Conservation (phyloP, 495 filamentous ascomycete genomes). For the Penicillium subrubescens region DNA sequence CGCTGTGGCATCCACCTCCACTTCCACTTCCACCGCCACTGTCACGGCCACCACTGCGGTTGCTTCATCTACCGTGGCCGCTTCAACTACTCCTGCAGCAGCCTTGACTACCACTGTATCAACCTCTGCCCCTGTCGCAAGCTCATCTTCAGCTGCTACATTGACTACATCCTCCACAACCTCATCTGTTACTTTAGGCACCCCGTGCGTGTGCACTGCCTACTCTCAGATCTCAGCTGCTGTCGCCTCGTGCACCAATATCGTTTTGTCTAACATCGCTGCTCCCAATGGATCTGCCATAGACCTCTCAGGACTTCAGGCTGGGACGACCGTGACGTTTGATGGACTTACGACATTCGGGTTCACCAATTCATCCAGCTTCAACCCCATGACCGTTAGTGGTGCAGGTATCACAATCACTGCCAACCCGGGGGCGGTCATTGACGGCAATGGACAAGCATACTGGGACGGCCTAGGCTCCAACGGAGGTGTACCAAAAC, state of each 20-base stretch:
- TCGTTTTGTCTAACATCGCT: slow-evolving; percentile 2
- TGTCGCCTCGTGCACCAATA: not conserved
- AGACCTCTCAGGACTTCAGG: not conserved
- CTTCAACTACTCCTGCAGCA: not conserved
- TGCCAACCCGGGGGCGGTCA: not conserved
- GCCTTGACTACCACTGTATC: not conserved
- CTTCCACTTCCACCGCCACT: not conserved
- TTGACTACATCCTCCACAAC: not conserved
- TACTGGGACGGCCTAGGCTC: slow-evolving; percentile 1
- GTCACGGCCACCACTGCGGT: not conserved
- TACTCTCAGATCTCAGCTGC: slow-evolving; percentile 4
- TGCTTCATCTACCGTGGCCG: not conserved
- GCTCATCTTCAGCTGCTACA: not conserved
- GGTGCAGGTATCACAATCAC: slow-evolving; percentile 1
- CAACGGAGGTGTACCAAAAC: slow-evolving; percentile 1
- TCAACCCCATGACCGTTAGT: not conserved
- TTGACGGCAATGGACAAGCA: not conserved
- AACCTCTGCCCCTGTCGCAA: not conserved
- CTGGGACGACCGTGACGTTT: not conserved
- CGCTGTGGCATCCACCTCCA: not conserved
- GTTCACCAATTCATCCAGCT: not conserved
- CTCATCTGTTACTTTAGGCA: not conserved
- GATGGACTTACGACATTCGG: slow-evolving; percentile 1
- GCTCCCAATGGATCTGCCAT: not conserved
- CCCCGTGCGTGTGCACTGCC: not conserved